These are phyloP conservation scores for Ustilago sp. DNA, from an alignment of 1,284 basidiomycete species.

Conservation along the genomic window DNA sequence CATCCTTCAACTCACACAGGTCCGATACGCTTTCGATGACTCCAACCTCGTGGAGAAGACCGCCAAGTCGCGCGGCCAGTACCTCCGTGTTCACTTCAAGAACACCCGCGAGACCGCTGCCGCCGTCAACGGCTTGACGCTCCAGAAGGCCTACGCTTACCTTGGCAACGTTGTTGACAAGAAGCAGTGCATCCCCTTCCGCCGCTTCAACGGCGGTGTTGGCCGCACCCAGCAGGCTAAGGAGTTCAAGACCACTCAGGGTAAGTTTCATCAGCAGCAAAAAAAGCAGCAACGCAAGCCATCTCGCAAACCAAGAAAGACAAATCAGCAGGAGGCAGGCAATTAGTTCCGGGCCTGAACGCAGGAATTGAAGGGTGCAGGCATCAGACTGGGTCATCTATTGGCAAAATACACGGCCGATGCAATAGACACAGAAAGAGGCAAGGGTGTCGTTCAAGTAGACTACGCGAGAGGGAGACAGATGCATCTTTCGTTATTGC, in stretches of 20 bases:
- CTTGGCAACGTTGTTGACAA: conserved; percentile 94
- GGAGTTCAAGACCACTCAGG: conserved; percentile 96
- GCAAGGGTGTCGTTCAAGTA: too few species aligned
- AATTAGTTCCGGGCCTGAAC: neutral
- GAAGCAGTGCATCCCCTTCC: conserved; percentile 97
- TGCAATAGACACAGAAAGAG: too few species aligned
- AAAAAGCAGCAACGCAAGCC: neutral
- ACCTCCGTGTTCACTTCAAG: conserved; percentile 99
- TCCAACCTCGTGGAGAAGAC: conserved; percentile 68
- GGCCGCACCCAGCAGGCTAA: conserved; percentile 97
- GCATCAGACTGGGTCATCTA: too few species aligned
- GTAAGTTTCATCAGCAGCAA: conserved; percentile 73
- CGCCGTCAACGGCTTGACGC: conserved; percentile 81
- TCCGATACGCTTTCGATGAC: conserved; percentile 69
- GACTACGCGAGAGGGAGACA: too few species aligned
- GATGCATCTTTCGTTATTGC: too few species aligned
- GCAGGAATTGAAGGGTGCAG: neutral
- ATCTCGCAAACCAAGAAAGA: neutral
- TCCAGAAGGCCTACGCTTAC: conserved; percentile 95
- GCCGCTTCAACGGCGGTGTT: conserved; percentile 95
- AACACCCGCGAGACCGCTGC: conserved; percentile 84
- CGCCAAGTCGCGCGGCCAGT: conserved; percentile 83
- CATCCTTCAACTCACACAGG: conserved; percentile 32
- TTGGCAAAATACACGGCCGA: too few species aligned
- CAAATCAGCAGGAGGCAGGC: neutral